Conservation (phyloP, 768 basidiomycete species). For the Lentinus tigrinus region DNA sequence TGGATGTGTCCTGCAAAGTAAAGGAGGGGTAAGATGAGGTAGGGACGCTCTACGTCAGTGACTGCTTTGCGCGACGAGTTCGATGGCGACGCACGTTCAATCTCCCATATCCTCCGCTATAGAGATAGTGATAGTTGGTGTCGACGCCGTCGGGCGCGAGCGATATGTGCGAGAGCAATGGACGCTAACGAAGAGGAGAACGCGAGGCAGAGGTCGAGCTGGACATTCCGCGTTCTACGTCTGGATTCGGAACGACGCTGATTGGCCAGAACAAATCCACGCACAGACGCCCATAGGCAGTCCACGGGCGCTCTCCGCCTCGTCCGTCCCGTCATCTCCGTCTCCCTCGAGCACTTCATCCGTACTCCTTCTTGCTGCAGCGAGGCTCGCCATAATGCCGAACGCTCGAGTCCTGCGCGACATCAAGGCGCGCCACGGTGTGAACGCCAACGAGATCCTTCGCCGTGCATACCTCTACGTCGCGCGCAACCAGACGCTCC, state of each 20-base stretch:
- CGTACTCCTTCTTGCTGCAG: slow-evolving; percentile 2
- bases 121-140: neutral
- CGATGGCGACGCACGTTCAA: slow-evolving; percentile 8
- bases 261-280: slow-evolving; percentile 13
- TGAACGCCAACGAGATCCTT: slow-evolving; percentile 73
- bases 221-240: neutral
- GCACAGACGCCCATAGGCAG: slow-evolving; percentile 1
- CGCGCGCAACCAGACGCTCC: slow-evolving; percentile 87
- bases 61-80: too few relatives aligned
- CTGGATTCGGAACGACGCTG: slow-evolving; percentile 4
- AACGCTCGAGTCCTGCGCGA: slow-evolving; percentile 67
- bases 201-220: slow-evolving; percentile 11
- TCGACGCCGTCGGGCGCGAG: slow-evolving; percentile 2
- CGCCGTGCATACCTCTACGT: slow-evolving; percentile 92
- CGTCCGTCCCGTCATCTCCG: neutral
- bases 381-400: slow-evolving; percentile 26
- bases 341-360: neutral
- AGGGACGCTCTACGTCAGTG: neutral
- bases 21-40: too few relatives aligned
- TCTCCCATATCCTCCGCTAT: slow-evolving; percentile 9
- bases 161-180: neutral
- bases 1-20: neutral
- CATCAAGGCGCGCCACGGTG: slow-evolving; percentile 72
- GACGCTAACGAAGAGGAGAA: slow-evolving; percentile 1
- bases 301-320: neutral